Base-by-base conservation (phyloP, 2,329 filamentous ascomycete species). In the Plectosphaerella sp. region DNA sequence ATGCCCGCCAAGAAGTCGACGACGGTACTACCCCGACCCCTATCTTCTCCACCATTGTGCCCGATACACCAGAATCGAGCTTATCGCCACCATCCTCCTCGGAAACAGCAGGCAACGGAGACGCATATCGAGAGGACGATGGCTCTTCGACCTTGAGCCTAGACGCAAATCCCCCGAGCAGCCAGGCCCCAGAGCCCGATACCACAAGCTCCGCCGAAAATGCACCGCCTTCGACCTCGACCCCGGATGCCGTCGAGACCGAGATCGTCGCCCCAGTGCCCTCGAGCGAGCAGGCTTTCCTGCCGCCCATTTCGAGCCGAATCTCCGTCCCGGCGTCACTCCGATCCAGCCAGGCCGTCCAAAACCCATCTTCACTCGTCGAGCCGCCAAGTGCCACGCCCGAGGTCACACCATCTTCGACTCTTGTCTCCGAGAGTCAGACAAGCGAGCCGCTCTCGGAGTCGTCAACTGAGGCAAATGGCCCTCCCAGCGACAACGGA, bases 11-110 rank as follows among this genome's bases (percentile, higher is more conserved):
- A 15, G 50, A 57, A 15, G 39, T 54, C 8, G 55, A 47, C 7
- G 16, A 54, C 45, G 54, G 51, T 15, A 35, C 39, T 16, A 54
- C 56, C 4, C 56, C 56, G 37, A 57, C 47, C 20, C 56, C 56
- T 24, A 52, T 58, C 25, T 58, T 58, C 35, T 48, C 51, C 9
- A 58, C 56, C 22, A 45, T 58, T 8, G 48, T 18, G 16, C 37
- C 37, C 15, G 48, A 49, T 15, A 47, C 48, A 9, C 45, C 49
- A 37, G 8, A n/a, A 12, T 16, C 49, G 14, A 25, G n/a, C 7
- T 39, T 28, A 2, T 4, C 14, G 5, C 25, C 16, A 7, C 41
- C 41, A 33, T 4, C 18, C 47, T 6, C 45, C 48, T 20, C 46
- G 39, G 16, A 15, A 25, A 16, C 18, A 47, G 8, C 42, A 28